Percentiles rank a stretch among this genome's conserved stretches.
phyloP scores from a whole-genome alignment of 805 yeast genomes.

The Candida glaebosa region DNA sequence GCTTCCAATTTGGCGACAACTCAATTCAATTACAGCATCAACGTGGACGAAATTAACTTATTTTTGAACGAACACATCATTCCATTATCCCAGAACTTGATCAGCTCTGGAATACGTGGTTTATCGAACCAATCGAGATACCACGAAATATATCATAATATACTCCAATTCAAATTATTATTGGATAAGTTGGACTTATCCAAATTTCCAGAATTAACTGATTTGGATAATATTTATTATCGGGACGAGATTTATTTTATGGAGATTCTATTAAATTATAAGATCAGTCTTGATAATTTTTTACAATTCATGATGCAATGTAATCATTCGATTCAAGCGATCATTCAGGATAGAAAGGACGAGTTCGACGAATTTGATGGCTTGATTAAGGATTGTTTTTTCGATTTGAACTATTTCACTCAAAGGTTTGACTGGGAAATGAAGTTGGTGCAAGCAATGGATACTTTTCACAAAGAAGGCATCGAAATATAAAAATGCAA shows the following conservation, averaged over 20 bases:
- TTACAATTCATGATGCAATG: background rate
- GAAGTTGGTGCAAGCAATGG: too few species aligned
- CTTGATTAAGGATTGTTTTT: conserved; percentile 11
- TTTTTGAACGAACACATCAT: background rate
- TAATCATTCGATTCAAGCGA: conserved; percentile 1
- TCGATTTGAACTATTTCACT: conserved; percentile 11
- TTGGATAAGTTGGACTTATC: background rate
- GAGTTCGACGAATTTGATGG: conserved; percentile 13
- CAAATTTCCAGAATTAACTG: background rate
- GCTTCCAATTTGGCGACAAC: background rate
- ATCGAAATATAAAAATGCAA: too few species aligned
- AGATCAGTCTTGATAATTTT: background rate
- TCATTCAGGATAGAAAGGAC: conserved; percentile 8
- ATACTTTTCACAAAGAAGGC: too few species aligned
- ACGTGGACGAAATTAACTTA: background rate
- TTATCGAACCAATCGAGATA: background rate
- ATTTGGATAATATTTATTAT: background rate
- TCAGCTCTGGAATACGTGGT: background rate
- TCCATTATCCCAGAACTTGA: background rate
- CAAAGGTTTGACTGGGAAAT: conserved; percentile 10
- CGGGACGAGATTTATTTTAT: background rate
- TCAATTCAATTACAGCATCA: background rate
- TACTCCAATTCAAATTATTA: too few species aligned
- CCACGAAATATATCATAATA: too few species aligned
- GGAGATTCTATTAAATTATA: background rate